Evolutionary conservation across 345 rosid species (phyloP).

Genomic region (Rubroshorea leprosula): DNA sequence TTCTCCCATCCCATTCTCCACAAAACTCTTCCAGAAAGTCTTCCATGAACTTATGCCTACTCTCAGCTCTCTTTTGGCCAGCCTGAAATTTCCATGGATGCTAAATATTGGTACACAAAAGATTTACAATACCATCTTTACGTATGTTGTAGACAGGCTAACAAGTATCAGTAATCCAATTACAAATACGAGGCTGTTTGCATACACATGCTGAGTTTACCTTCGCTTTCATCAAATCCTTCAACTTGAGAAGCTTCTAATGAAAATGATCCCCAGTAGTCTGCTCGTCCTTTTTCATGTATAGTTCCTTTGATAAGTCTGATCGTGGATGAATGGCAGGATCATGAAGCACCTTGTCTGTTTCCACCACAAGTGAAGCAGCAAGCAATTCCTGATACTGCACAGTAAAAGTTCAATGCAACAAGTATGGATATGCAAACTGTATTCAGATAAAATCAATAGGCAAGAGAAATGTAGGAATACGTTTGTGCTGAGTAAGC

Average conservation of each 20-base stretch:
- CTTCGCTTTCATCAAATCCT: constrained; percentile 74
- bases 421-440: background rate
- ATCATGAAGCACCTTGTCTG: constrained; percentile 68
- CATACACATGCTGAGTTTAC: constrained; percentile 22
- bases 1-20: constrained; percentile 70
- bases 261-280: constrained; percentile 75
- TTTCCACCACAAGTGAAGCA: constrained; percentile 92
- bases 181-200: no score
- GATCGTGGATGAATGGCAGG: constrained; percentile 62
- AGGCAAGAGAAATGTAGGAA: background rate
- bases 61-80: constrained; percentile 68
- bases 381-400: constrained; percentile 67
- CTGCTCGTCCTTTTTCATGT: constrained; percentile 71
- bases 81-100: constrained; percentile 39
- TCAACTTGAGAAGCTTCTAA: constrained; percentile 79
- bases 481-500: constrained; percentile 6
- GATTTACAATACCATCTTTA: background rate
- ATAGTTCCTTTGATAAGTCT: constrained; percentile 65
- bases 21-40: constrained; percentile 60
- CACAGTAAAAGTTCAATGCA: background rate
- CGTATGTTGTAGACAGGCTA: no score
- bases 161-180: no score
- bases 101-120: background rate
- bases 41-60: constrained; percentile 71
- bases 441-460: background rate